Conservation (phyloP, 371 early-diverging fungal genomes). For the Rhizopus sp. region DNA sequence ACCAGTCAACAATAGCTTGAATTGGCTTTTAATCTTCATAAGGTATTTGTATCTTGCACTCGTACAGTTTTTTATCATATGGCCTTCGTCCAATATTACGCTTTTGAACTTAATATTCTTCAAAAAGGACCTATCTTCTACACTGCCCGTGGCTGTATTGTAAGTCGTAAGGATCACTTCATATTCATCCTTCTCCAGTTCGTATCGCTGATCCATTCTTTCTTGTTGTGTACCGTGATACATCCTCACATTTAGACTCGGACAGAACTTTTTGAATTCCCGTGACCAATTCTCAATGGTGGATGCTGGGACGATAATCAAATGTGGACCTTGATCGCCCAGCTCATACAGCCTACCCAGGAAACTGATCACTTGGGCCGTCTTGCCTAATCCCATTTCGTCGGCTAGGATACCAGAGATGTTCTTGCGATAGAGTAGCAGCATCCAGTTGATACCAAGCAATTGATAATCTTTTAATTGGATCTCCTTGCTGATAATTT, state of each 20-base stretch:
- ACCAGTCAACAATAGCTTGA: slow-evolving; percentile 78
- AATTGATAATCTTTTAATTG: slow-evolving; percentile 90
- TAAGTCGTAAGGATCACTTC: slow-evolving; percentile 74
- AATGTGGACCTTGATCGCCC: slow-evolving; percentile 68
- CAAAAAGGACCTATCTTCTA: slow-evolving; percentile 78
- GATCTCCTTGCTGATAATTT: slow-evolving; percentile 53
- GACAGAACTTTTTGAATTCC: slow-evolving; percentile 80
- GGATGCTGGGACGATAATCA: slow-evolving; percentile 91
- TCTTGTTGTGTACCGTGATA: slow-evolving; percentile 79
- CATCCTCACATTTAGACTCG: slow-evolving; percentile 60
- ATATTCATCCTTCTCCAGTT: slow-evolving; percentile 33
- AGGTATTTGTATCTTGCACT: slow-evolving; percentile 82
- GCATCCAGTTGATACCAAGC: slow-evolving; percentile 93
- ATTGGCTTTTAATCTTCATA: slow-evolving; percentile 57
- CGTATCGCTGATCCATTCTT: slow-evolving; percentile 56
- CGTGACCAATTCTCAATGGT: slow-evolving; percentile 89
- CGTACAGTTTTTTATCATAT: slow-evolving; percentile 87
- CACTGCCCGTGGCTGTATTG: slow-evolving; percentile 70
- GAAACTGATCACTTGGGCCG: slow-evolving; percentile 92
- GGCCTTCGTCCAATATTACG: slow-evolving; percentile 95
- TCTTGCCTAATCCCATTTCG: slow-evolving; percentile 99
- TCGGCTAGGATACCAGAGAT: slow-evolving; percentile 91
- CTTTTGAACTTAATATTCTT: slow-evolving; percentile 52
- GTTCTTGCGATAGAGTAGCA: slow-evolving; percentile 74
- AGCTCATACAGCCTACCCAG: slow-evolving; percentile 67